Base-by-base conservation (phyloP, 768 basidiomycete genomes). In the Amanita fuliginea region DNA sequence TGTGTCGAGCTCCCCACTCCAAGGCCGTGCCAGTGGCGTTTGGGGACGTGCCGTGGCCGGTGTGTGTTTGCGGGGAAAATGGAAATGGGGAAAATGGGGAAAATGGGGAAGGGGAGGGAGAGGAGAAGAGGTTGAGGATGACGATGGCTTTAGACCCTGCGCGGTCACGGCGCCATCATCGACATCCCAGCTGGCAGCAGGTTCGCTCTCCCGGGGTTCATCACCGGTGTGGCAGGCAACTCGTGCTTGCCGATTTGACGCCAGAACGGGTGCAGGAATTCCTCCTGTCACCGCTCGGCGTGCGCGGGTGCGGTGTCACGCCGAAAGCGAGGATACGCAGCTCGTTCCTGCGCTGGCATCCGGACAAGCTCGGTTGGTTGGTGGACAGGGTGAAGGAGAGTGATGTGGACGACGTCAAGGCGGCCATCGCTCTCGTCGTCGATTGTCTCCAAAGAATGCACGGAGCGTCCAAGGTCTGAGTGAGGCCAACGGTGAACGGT, bases 291-390 rank as follows among this genome's bases (percentile, higher is more conserved):
- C 58, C 66, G 10, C 62, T 77, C 49, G 59, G 56, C 45, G 69
- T 80, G 3, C 60, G 74, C 42, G 63, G 65, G 18, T 69, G 64
- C 26, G 63, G 54, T 0, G 64, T 63, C 32, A 73, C 73, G 48
- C 67, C 58, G 55, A 77, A 72, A 62, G 78, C 80, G 39, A 66
- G 75, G 35, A 63, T 86, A 5, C 71, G 83, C 30, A 71, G 69
- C 42, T 77, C 80, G 0, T 61, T 88, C 39, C 62, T 86, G 49
- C 70, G 80, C 7, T 85, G 80, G 75, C 82, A 83, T 57, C 81
- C 83, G 1, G 81, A 84, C 59, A 83, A 83, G 64, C 65, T 76
- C 55, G 67, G 72, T 3, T 49, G 54, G 2, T 52, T 80, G 13
- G 55, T 79, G n/a, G 53, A 59, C 13, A 67, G 70, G 32, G 70